Evolutionary conservation across 768 basidiomycete species (phyloP).

Genomic region (Psilocybe subaeruginosa): DNA sequence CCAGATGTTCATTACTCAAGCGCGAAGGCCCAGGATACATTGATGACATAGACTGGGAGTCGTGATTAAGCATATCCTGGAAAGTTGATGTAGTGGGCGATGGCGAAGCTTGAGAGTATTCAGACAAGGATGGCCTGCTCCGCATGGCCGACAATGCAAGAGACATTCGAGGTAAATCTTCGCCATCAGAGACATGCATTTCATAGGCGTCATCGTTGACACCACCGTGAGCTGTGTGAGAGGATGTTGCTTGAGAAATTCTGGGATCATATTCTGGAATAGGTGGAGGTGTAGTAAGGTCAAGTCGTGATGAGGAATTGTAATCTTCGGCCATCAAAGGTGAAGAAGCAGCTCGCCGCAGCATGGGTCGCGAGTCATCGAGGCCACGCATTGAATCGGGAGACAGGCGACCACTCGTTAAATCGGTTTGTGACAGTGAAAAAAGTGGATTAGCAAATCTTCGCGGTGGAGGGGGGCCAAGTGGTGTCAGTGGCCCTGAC

Average conservation of each 20-base stretch:
- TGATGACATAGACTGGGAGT: slow-evolving; percentile 25
- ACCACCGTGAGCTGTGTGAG: slow-evolving; percentile 27
- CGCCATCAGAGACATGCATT: slow-evolving; percentile 38
- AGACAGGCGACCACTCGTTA: slow-evolving; percentile 29
- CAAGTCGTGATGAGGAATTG: slow-evolving; percentile 30
- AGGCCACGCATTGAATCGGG: slow-evolving; percentile 11
- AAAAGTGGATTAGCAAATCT: slow-evolving; percentile 48
- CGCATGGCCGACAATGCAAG: slow-evolving; percentile 51
- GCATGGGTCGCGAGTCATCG: slow-evolving; percentile 17
- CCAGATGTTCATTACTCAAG: slow-evolving; percentile 28
- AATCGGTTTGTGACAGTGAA: slow-evolving; percentile 62
- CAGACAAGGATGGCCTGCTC: slow-evolving; percentile 62
- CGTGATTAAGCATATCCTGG: slow-evolving; percentile 54
- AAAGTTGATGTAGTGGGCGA: slow-evolving; percentile 81
- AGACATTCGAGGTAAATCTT: slow-evolving; percentile 44
- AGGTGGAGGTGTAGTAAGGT: slow-evolving; percentile 51
- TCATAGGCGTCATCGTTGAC: slow-evolving; percentile 26
- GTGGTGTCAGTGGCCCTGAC: slow-evolving; percentile 55
- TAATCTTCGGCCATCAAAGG: slow-evolving; percentile 52
- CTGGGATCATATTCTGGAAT: slow-evolving; percentile 24
- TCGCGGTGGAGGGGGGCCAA: slow-evolving; percentile 71
- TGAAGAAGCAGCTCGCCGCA: slow-evolving; percentile 58
- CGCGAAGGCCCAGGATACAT: slow-evolving; percentile 29
- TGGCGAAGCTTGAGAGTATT: slow-evolving; percentile 66
- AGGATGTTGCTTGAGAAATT: slow-evolving; percentile 35